A percentile compares a stretch with the other conserved stretches of the same genome.
Evolutionary conservation across 257 asterid species (phyloP).

Genomic region (Penstemon davidsonii): DNA sequence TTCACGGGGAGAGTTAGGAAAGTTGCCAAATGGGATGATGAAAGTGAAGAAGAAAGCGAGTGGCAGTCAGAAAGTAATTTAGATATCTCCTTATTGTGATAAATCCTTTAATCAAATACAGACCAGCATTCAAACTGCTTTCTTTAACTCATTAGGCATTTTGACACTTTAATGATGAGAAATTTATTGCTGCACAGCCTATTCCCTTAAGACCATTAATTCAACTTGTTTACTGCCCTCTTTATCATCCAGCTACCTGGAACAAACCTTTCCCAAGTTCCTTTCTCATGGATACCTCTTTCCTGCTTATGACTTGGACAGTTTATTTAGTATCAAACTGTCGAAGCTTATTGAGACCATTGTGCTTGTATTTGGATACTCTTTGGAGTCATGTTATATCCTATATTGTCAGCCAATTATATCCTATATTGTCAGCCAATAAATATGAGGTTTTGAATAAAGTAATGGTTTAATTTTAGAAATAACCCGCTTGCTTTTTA

Average conservation of each 20-base stretch:
- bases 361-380: slow-evolving; percentile 6
- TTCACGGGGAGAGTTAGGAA: slow-evolving; percentile 82
- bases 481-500: slow-evolving; percentile 6
- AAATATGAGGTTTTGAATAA: slow-evolving; percentile 15
- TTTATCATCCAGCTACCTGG: background rate
- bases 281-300: slow-evolving; percentile 1
- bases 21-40: slow-evolving; percentile 71
- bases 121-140: slow-evolving; percentile 10
- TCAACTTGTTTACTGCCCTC: background rate
- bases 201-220: background rate
- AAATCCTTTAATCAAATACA: slow-evolving; percentile 15
- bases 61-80: slow-evolving; percentile 81
- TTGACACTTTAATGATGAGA: slow-evolving; percentile 13
- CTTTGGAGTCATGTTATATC: slow-evolving; percentile 5
- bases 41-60: slow-evolving; percentile 79
- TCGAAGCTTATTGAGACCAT: slow-evolving; percentile 22
- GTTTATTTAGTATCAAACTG: background rate
- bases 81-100: slow-evolving; percentile 19
- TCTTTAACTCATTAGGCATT: background rate
- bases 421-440: slow-evolving; percentile 9
- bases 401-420: slow-evolving; percentile 10
- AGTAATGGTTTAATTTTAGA: background rate
- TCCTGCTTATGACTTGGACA: slow-evolving; percentile 3
- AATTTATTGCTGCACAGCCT: background rate
- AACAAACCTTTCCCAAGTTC: background rate